Base-by-base conservation (phyloP, 1,284 basidiomycete genomes). In the Apiotrichum akiyoshidainum region DNA sequence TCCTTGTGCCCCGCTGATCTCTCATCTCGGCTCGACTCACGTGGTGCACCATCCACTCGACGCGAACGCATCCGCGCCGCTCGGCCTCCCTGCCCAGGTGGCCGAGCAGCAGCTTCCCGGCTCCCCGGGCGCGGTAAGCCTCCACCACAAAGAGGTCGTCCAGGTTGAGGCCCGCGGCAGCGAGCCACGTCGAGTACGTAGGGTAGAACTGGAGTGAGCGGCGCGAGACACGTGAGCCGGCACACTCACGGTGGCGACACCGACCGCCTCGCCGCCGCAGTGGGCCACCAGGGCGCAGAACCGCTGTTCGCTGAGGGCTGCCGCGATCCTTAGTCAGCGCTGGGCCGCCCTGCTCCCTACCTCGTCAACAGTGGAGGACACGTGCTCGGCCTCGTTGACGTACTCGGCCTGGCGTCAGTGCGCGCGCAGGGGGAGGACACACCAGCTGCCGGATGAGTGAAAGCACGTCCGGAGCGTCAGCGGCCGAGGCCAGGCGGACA, bases 1-100 rank as follows among this genome's bases (percentile, higher is more conserved):
- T n/a, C n/a, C n/a, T n/a, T n/a, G n/a, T 31, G 26, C 7, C 26
- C 26, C 7, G 26, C 26, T 31, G 26, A 3, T 31, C 2, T 16
- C 22, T 3, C 22, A 22, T 14, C n/a, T n/a, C 21, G 10, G 11
- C 12, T 13, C 11, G 10, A 46, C 46, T 9, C 11, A 46, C 46
- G 14, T 16, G 34, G n/a, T 50, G 48, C 19, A 50, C 48, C 48
- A 50, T 50, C 37, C 35, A 50, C 48, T 50, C 48, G 35, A 50
- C 34, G 3, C 48, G 48, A 19, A 22, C 19, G 37, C 37, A 50
- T 3, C 48, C 35, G 11, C 19, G 19, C 13, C 21, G 21, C 21
- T 39, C n/a, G 3, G 48, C 48, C 10, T 22, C 14, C 19, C 8
- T 21, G 12, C 35, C 48, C 2, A 50, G 48, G 21, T 26, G 37